These are phyloP conservation scores for Cyberlindnera maclurae DNA, from an alignment of 805 yeast genomes.

Conservation along the genomic window DNA sequence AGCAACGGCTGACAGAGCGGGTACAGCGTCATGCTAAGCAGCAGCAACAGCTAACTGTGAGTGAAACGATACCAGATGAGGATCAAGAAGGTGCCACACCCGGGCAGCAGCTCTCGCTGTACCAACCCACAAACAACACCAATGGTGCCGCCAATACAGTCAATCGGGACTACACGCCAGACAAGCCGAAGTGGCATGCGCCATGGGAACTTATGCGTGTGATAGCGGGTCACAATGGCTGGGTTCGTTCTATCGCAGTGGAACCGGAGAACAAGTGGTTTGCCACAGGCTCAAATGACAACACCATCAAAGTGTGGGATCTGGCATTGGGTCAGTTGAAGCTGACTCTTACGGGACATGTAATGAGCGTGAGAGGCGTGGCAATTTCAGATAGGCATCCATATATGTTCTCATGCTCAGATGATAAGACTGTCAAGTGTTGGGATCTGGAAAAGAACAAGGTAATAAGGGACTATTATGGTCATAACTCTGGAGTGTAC, in stretches of 20 bases:
- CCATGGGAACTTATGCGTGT: constrained; percentile 72
- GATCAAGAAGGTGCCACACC: not conserved
- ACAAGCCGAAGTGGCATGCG: constrained; percentile 38
- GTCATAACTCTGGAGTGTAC: constrained; percentile 87
- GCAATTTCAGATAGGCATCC: constrained; percentile 73
- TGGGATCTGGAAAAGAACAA: constrained; percentile 92
- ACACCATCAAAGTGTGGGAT: constrained; percentile 90
- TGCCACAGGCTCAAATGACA: constrained; percentile 85
- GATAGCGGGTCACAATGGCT: constrained; percentile 85
- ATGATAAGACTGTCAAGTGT: constrained; percentile 86
- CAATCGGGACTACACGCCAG: constrained; percentile 8
- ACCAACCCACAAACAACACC: constrained; percentile 8
- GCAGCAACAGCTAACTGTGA: too few relatives aligned
- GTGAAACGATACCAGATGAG: too few relatives aligned
- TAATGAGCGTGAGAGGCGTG: constrained; percentile 79
- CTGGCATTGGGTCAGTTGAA: constrained; percentile 61
- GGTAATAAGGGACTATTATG: constrained; percentile 82
- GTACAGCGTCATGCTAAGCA: too few relatives aligned
- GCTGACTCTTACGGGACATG: constrained; percentile 82
- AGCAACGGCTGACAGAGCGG: too few relatives aligned
- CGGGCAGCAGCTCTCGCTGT: constrained; percentile 3
- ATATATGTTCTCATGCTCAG: constrained; percentile 85
- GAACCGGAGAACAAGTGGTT: constrained; percentile 91
- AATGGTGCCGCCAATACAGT: constrained; percentile 10
- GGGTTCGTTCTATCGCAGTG: constrained; percentile 76